These are phyloP conservation scores for Botrytis tulipae DNA, from an alignment of 2,329 filamentous ascomycete species.

Conservation along the genomic window DNA sequence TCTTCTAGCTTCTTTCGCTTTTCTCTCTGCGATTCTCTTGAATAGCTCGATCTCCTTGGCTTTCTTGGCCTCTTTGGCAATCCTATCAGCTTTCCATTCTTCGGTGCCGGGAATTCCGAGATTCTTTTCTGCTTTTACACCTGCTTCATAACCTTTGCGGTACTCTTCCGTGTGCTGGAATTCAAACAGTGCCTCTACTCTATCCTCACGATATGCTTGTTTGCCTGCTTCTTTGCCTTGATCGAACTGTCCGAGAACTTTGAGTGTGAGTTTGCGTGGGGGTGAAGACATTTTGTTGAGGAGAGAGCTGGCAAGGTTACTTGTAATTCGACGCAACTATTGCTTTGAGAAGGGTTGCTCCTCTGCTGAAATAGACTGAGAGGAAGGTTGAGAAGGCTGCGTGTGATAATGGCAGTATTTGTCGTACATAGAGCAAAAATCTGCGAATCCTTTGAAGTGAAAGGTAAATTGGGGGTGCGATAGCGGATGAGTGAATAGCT, in stretches of 20 bases:
- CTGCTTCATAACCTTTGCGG: background rate
- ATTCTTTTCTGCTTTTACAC: background rate
- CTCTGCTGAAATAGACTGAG: background rate
- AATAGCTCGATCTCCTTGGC: background rate
- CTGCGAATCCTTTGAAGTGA: background rate
- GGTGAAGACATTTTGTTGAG: background rate
- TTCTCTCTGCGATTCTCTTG: background rate
- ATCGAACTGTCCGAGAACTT: background rate
- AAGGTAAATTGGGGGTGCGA: background rate
- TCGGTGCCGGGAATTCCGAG: background rate
- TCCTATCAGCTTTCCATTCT: background rate
- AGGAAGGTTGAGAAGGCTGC: background rate
- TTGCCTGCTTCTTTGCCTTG: background rate
- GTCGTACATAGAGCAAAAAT: background rate
- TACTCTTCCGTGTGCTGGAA: background rate
- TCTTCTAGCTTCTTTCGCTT: background rate
- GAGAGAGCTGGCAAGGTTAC: background rate
- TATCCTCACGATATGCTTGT: background rate
- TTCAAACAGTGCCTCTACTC: background rate
- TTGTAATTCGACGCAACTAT: too few species aligned
- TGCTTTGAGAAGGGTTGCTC: background rate
- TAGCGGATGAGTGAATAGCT: background rate
- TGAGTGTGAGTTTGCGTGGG: background rate
- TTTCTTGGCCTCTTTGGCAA: background rate
- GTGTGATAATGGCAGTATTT: background rate